Evolutionary conservation across 2,329 filamentous ascomycete species (phyloP).

Genomic region (Basipetospora chlamydospora): DNA sequence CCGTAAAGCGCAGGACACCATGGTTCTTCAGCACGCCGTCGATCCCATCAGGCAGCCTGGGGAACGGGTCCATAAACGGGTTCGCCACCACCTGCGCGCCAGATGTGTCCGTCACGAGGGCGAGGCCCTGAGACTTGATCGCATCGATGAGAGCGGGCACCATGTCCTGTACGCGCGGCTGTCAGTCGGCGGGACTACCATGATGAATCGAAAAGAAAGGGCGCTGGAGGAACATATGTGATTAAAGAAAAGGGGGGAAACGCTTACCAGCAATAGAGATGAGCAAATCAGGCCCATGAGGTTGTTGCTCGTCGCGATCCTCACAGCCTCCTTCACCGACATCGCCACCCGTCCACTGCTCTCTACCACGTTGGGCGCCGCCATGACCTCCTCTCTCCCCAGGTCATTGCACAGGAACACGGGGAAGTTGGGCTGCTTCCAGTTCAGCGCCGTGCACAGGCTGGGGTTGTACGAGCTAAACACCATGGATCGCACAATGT

Average conservation of each 20-base stretch:
- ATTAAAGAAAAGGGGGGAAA: constrained; percentile 7
- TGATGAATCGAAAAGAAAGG: background rate
- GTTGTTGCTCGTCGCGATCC: constrained; percentile 89
- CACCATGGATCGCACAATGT: constrained; percentile 71
- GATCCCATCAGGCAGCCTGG: constrained; percentile 60
- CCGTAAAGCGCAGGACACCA: constrained; percentile 83
- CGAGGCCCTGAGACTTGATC: constrained; percentile 86
- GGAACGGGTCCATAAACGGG: constrained; percentile 33
- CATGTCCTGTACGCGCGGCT: too few relatives aligned
- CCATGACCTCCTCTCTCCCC: constrained; percentile 41
- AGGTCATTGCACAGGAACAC: constrained; percentile 92
- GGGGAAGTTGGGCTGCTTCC: constrained; percentile 98
- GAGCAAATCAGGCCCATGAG: constrained; percentile 95
- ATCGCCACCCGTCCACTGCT: constrained; percentile 58
- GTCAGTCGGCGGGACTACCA: background rate
- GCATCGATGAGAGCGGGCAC: constrained; percentile 84
- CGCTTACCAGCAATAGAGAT: constrained; percentile 65
- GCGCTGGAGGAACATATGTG: too few relatives aligned
- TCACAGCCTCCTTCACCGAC: constrained; percentile 88
- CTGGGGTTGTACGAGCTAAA: constrained; percentile 88
- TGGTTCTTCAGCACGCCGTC: constrained; percentile 78
- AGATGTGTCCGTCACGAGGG: constrained; percentile 79
- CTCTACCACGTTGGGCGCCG: constrained; percentile 21
- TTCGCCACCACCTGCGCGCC: constrained; percentile 25
- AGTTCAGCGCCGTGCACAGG: constrained; percentile 88